Percentiles rank a stretch among this genome's conserved stretches.
Conservation (phyloP, 495 filamentous ascomycete species). For the Hypoxylon cercidicola region DNA sequence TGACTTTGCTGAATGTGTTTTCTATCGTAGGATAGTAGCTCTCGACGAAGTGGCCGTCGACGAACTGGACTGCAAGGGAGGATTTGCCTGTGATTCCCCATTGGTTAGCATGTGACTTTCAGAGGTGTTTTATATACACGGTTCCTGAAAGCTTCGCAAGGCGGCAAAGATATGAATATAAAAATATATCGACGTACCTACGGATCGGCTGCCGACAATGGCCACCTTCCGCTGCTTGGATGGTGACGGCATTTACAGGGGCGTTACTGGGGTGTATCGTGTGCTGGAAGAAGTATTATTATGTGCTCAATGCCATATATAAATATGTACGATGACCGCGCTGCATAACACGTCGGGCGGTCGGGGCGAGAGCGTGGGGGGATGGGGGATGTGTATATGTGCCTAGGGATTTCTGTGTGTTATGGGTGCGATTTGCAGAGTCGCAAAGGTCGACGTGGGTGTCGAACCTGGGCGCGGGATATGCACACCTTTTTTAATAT, state of each 20-base stretch:
- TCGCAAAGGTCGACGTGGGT: not conserved
- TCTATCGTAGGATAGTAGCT: conserved; percentile 99
- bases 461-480: conserved; percentile 24
- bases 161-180: not conserved
- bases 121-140: conserved; percentile 18
- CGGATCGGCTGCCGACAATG: conserved; percentile 95
- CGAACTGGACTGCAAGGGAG: conserved; percentile 95
- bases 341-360: conserved; percentile 30
- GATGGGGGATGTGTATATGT: conserved; percentile 8
- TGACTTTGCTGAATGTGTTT: conserved; percentile 96
- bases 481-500: conserved; percentile 33
- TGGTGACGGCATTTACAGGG: conserved; percentile 74
- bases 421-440: conserved; percentile 1
- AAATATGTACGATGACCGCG: conserved; percentile 22
- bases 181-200: conserved; percentile 70
- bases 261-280: conserved; percentile 16
- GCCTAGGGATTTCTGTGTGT: not conserved
- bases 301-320: conserved; percentile 26
- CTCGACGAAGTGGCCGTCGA: conserved; percentile 98
- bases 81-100: conserved; percentile 78
- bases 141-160: conserved; percentile 23
- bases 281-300: conserved; percentile 21
- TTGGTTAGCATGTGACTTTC: conserved; percentile 25
- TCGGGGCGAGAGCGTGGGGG: conserved; percentile 11
- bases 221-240: conserved; percentile 98